phyloP scores from a whole-genome alignment of 1,139 yeast species.

The Debaryomycetaceae sp. region DNA sequence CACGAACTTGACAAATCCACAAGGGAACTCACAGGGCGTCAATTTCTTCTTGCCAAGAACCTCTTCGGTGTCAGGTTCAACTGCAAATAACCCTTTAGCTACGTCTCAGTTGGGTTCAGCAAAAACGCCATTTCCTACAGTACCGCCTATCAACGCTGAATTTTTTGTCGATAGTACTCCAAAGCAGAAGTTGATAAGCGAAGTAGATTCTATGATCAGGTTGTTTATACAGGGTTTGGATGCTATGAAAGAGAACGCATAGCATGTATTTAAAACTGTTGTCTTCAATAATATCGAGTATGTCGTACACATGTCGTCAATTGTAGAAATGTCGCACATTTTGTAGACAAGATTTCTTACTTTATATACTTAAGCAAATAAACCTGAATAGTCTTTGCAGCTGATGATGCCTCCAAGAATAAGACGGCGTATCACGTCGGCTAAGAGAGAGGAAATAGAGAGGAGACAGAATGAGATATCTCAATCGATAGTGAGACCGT shows the following conservation, averaged over 20 bases:
- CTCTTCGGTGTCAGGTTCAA: constrained; percentile 10
- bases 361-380: background rate
- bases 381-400: background rate
- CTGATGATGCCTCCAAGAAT: constrained; percentile 40
- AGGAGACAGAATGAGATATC: constrained; percentile 44
- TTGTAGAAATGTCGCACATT: background rate
- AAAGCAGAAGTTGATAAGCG: constrained; percentile 32
- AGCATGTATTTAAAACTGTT: constrained; percentile 3
- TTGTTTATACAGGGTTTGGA: constrained; percentile 42
- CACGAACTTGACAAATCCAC: background rate
- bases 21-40: constrained; percentile 7
- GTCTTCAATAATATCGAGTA: background rate
- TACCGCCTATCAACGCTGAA: constrained; percentile 38
- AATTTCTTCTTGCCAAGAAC: constrained; percentile 15
- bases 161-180: constrained; percentile 38
- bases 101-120: background rate
- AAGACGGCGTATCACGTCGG: constrained; percentile 45
- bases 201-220: constrained; percentile 39
- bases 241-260: constrained; percentile 32
- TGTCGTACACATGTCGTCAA: constrained; percentile 1
- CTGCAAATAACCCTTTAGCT: background rate
- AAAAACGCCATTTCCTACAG: constrained; percentile 29
- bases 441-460: constrained; percentile 48
- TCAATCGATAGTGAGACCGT: constrained; percentile 54
- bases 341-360: background rate